Conservation (phyloP, 2,329 filamentous ascomycete genomes). For the Pseudocercospora crystallina region DNA sequence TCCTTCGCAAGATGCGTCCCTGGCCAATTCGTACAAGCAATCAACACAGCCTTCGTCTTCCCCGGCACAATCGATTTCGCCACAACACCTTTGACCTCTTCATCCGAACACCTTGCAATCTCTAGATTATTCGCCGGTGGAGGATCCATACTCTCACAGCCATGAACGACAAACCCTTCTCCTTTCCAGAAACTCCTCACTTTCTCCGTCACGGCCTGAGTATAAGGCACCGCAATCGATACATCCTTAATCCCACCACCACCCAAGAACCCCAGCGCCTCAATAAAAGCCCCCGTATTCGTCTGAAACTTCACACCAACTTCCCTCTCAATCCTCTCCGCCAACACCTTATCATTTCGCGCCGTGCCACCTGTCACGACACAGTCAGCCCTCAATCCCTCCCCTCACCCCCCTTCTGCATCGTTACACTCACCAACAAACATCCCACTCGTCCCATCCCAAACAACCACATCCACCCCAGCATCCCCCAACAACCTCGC, state of each 20-base stretch:
- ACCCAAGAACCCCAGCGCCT: conserved; percentile 17
- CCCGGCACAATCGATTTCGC: conserved; percentile 24
- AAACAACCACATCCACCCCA: conserved; percentile 32
- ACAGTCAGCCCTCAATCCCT: no score
- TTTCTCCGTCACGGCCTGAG: conserved; percentile 14
- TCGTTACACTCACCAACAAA: no score
- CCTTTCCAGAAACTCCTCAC: conserved; percentile 19
- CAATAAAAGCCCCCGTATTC: conserved; percentile 25
- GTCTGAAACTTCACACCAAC: conserved; percentile 23
- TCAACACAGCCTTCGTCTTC: conserved; percentile 33
- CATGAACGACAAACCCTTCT: conserved; percentile 17
- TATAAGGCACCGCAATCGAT: conserved; percentile 25
- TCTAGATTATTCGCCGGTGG: conserved; percentile 21
- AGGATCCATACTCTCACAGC: conserved; percentile 7
- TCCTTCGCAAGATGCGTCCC: conserved; percentile 31
- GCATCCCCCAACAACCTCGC: conserved; percentile 35
- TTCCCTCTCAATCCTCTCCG: conserved; percentile 17
- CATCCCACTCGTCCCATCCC: conserved; percentile 35
- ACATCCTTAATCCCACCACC: conserved; percentile 8
- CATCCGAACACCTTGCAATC: conserved; percentile 17
- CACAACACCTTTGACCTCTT: conserved; percentile 31
- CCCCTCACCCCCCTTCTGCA: no score
- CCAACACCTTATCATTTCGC: conserved; percentile 14
- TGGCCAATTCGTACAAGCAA: conserved; percentile 38
- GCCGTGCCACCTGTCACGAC: conserved; percentile 26